Conservation (phyloP, 176 grass and related monocot species). For the Microstegium vimineum region DNA sequence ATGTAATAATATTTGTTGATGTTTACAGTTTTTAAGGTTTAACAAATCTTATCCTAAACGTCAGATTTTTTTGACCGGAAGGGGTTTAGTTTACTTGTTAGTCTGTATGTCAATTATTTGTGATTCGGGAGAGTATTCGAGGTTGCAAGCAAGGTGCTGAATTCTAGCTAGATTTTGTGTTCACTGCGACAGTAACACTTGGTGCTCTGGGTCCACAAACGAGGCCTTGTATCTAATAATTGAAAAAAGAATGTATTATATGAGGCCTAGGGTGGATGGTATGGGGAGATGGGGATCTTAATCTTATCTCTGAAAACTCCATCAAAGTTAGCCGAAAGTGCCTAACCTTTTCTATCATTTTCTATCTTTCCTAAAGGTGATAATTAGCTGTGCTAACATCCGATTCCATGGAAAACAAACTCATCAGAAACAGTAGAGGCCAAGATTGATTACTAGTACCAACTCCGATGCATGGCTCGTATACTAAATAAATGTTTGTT, state of each 20-base stretch:
- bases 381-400: conserved; percentile 43
- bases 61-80: neutral
- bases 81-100: neutral
- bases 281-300: conserved; percentile 71
- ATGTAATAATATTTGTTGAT: neutral
- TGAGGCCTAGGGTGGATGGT: conserved; percentile 41
- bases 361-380: conserved; percentile 49
- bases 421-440: conserved; percentile 26
- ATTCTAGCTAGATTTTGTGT: conserved; percentile 19
- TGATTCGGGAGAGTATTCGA: neutral
- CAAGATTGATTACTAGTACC: neutral
- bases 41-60: neutral
- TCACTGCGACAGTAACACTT: conserved; percentile 37
- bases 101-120: conserved; percentile 7
- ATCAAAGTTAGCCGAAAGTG: conserved; percentile 86
- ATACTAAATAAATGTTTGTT: neutral
- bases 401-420: neutral
- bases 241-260: conserved; percentile 38
- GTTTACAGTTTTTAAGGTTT: neutral
- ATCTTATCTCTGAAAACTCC: conserved; percentile 84
- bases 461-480: neutral
- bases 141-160: conserved; percentile 12
- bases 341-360: conserved; percentile 67
- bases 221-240: conserved; percentile 32
- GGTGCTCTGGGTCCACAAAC: conserved; percentile 34